These are phyloP conservation scores for Trichoderma sp. DNA, from an alignment of 2,329 filamentous ascomycete genomes.

Conservation along the genomic window DNA sequence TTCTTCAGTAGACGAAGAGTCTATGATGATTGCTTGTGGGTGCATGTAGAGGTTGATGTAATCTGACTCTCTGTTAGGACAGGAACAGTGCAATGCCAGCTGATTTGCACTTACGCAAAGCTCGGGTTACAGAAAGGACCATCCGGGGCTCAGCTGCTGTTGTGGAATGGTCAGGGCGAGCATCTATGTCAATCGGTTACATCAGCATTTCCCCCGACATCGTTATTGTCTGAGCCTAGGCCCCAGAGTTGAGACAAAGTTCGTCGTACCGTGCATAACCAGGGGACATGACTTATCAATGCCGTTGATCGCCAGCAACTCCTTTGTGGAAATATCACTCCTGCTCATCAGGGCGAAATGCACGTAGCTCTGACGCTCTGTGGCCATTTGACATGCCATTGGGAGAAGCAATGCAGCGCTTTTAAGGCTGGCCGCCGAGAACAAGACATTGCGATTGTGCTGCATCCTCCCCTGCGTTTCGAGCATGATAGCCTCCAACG, in stretches of 20 bases:
- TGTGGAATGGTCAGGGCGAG: slow-evolving; percentile 70
- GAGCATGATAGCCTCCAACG: slow-evolving; percentile 59
- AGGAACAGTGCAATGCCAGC: background rate
- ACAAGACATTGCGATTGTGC: slow-evolving; percentile 72
- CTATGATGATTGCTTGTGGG: slow-evolving; percentile 74
- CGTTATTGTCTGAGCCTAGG: background rate
- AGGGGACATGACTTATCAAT: slow-evolving; percentile 71
- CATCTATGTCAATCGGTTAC: slow-evolving; percentile 57
- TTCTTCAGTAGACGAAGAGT: slow-evolving; percentile 68
- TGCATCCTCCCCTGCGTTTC: slow-evolving; percentile 53
- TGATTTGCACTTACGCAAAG: slow-evolving; percentile 54
- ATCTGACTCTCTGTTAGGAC: slow-evolving; percentile 33
- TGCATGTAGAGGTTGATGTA: slow-evolving; percentile 74
- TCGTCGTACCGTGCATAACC: slow-evolving; percentile 53
- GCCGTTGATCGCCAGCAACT: slow-evolving; percentile 76
- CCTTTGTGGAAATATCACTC: slow-evolving; percentile 66
- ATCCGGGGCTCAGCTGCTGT: slow-evolving; percentile 72
- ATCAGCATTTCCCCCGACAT: slow-evolving; percentile 26
- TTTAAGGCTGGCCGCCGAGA: slow-evolving; percentile 72
- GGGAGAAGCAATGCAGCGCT: slow-evolving; percentile 75
- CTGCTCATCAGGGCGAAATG: slow-evolving; percentile 81
- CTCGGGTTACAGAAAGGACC: slow-evolving; percentile 62
- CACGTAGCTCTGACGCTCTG: slow-evolving; percentile 68
- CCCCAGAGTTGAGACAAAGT: background rate
- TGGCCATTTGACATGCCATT: slow-evolving; percentile 83